Evolutionary conservation across 495 filamentous ascomycete species (phyloP), one percentile per base, ranked within the genome.

Genomic region (Aspergillus hancockii): DNA sequence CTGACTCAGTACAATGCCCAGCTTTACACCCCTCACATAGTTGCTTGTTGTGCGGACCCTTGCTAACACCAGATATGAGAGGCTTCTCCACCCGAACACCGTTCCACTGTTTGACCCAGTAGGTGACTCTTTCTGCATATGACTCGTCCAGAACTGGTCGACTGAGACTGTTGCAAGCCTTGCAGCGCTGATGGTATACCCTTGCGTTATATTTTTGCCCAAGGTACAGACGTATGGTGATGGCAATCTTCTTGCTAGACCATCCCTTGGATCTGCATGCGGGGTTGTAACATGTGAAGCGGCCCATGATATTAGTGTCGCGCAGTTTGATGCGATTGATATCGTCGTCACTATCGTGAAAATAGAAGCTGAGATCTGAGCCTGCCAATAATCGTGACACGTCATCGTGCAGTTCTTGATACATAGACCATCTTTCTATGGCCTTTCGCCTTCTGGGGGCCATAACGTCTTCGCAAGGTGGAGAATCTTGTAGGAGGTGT

Each of bases 21-120:
- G 61, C 68, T 61, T 75, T 81, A 54, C 79, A 83, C 41, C 79
- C 80, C 63, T 81, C 79, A 69, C 79, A 82, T 32, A 79, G 57
- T 47, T 64, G 32, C 12, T 61, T 71, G 50, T 71, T 32, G 59
- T 82, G 79, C 53, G 80, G 79, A 57, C 64, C 64, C 46, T 60
- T 68, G 58, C 68, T 75, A 28, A 61, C 18, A 25, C 52, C 62
- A 46, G 58, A 67, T 57, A 63, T 60, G 43, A 9, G 23, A 7
- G 69, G 73, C 25, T 0, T 41, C 49, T 77, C 66, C 49, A 76
- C 56, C 57, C 69, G 56, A n/a, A 81, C 61, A 21, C 79, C 78
- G 68, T 63, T 66, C 79, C 80, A 83, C 62, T 75, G 76, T 64
- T 77, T 79, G 23, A 83, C 57, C 61, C 78, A 65, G 65, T 82